Evolutionary conservation across 345 rosid genomes (phyloP), one percentile per base, ranked within the genome.

Genomic region (Pugionium dolabratum): DNA sequence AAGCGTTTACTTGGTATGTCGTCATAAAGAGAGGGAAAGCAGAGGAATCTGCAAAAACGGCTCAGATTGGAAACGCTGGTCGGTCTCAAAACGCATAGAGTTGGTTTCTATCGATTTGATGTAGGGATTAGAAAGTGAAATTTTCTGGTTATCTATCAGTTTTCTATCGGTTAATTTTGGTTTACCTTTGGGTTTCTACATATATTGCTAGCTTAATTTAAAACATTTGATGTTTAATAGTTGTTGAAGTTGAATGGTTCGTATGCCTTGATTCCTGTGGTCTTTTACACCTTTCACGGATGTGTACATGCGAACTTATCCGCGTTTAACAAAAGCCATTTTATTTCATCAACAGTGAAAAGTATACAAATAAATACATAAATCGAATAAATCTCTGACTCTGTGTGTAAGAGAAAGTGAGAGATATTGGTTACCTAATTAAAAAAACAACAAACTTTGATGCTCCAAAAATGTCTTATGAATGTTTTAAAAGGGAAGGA

Each of bases 1-100:
- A 74, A 67, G 78, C 48, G 2, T 74, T 68, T 55, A 74, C 78
- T 33, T 74, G 74, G 78, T 61, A 61, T 39, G 41, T 74, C 28
- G 74, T 74, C 42, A 55, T 74, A 37, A 68, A 62, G 73, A 62
- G 78, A 74, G 43, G 72, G 4, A 82, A 62, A 18, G 25, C 37
- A 8, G 67, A 66, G 27, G 49, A 43, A 36, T 66, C 76, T 36
- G 10, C 55, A 9, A 66, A 71, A 54, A 36, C 40, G 25, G 32
- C 43, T 44, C 66, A 73, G 48, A 61, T 36, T 25, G 66, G 36
- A 33, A 50, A 44, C 55, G 41, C 4, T 57, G 61, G 36, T 29
- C 35, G 67, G 36, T 59, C 61, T 43, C 62, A 59, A 28, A 66
- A 44, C 26, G 45, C 72, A 2, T 65, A 59, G 64, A 43, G 10